These are phyloP conservation scores for Domatiomyces catenatus DNA, from an alignment of 2,329 filamentous ascomycete species.

Conservation along the genomic window DNA sequence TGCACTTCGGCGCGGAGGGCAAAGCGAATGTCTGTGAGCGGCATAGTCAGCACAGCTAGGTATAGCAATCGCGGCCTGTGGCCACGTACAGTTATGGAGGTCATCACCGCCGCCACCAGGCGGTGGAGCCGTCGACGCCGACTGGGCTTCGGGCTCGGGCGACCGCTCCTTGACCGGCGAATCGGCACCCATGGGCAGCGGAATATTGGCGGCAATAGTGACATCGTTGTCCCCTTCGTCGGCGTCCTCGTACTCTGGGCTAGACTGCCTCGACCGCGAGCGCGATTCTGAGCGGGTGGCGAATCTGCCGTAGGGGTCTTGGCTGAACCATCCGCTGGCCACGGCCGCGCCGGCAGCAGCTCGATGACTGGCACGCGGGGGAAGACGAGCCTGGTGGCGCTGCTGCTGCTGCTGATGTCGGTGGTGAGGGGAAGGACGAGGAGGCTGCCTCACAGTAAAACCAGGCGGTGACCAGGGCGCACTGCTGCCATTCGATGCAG, in stretches of 20 bases:
- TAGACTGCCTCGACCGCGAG: constrained; percentile 40
- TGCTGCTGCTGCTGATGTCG: not conserved
- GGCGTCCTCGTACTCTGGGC: constrained; percentile 45
- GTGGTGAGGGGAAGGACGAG: not conserved
- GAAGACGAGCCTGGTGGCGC: not conserved
- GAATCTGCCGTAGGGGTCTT: constrained; percentile 33
- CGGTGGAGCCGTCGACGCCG: constrained; percentile 13
- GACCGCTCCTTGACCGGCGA: constrained; percentile 43
- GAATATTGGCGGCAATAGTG: constrained; percentile 40
- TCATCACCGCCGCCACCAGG: constrained; percentile 13
- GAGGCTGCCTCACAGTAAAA: constrained; percentile 25
- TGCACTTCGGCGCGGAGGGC: constrained; percentile 76
- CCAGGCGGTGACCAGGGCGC: constrained; percentile 50
- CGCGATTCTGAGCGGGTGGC: constrained; percentile 32
- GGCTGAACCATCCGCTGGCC: constrained; percentile 38
- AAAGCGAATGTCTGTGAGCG: constrained; percentile 61
- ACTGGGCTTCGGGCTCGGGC: constrained; percentile 35
- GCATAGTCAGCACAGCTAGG: not conserved
- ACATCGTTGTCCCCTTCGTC: constrained; percentile 35
- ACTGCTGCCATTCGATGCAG: constrained; percentile 26
- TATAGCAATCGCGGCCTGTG: constrained; percentile 1
- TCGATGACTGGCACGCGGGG: constrained; percentile 13
- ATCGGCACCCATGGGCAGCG: constrained; percentile 37
- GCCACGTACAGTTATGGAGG: constrained; percentile 37
- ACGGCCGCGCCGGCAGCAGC: constrained; percentile 25